Percentiles rank a stretch among this genome's conserved stretches.
phyloP scores from a whole-genome alignment of 306 rosid species.

The Quercus bicolor region DNA sequence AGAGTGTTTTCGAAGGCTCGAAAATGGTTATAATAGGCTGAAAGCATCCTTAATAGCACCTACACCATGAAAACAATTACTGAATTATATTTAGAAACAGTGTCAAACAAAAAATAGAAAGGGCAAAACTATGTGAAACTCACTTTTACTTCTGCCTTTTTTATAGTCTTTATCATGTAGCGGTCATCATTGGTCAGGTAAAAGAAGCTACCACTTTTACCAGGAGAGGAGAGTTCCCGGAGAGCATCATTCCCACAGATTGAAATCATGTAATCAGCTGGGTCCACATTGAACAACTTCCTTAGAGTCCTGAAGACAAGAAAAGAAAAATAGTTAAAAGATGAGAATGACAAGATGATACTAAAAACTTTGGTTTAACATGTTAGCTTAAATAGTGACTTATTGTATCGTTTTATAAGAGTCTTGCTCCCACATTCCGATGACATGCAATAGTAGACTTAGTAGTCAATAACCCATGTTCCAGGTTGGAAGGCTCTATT shows the following conservation, averaged over 20 bases:
- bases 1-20: constrained; percentile 64
- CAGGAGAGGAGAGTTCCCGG: constrained; percentile 90
- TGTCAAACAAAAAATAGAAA: background rate
- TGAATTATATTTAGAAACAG: background rate
- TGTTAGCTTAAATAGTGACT: background rate
- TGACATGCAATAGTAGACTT: background rate
- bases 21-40: constrained; percentile 80
- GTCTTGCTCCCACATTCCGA: background rate
- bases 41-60: constrained; percentile 82
- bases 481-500: background rate
- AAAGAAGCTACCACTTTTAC: constrained; percentile 96
- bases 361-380: background rate
- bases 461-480: background rate
- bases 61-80: constrained; percentile 19
- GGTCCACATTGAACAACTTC: constrained; percentile 88
- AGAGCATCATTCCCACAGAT: constrained; percentile 89
- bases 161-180: constrained; percentile 94
- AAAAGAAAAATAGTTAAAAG: background rate
- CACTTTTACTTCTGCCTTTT: constrained; percentile 88
- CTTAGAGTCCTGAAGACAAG: constrained; percentile 63
- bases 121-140: constrained; percentile 24
- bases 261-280: constrained; percentile 96
- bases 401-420: background rate
- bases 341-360: background rate
- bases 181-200: constrained; percentile 93